These are phyloP conservation scores for Paraphysoderma sedebokerense DNA, from an alignment of 371 early-diverging fungal genomes.

Conservation along the genomic window DNA sequence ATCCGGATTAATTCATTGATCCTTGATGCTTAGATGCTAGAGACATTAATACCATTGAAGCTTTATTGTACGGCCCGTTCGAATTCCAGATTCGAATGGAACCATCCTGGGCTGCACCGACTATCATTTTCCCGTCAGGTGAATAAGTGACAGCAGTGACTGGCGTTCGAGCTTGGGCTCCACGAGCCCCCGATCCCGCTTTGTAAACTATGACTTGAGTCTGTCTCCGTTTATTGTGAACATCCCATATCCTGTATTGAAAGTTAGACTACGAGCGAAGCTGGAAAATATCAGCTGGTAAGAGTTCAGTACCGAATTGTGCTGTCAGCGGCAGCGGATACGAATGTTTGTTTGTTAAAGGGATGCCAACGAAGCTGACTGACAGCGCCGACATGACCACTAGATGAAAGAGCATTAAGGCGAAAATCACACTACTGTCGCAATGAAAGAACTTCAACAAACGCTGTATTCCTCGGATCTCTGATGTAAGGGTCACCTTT, in stretches of 20 bases:
- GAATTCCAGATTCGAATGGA: conserved; percentile 18
- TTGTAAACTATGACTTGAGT: conserved; percentile 58
- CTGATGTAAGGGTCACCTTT: conserved; percentile 90
- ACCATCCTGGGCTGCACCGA: conserved; percentile 31
- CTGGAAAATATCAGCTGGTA: neutral
- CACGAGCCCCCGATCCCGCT: conserved; percentile 47
- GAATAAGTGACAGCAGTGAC: conserved; percentile 49
- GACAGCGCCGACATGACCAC: conserved; percentile 71
- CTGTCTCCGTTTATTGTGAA: conserved; percentile 47
- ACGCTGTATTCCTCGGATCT: conserved; percentile 63
- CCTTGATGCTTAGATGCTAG: too few species aligned
- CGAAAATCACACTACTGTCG: neutral
- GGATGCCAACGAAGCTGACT: conserved; percentile 76
- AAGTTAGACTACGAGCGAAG: conserved; percentile 1
- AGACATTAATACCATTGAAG: too few species aligned
- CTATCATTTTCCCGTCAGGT: conserved; percentile 45
- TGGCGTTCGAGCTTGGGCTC: conserved; percentile 16
- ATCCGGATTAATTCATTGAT: too few species aligned
- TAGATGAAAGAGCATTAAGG: conserved; percentile 4
- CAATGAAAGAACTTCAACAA: neutral
- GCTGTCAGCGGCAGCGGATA: conserved; percentile 68
- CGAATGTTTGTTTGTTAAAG: conserved; percentile 33
- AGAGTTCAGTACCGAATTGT: conserved; percentile 39
- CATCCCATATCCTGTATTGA: conserved; percentile 55
- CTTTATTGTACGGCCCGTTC: conserved; percentile 11